Base-by-base conservation (phyloP, 331 rosid species). In the Spiraea crenata region DNA sequence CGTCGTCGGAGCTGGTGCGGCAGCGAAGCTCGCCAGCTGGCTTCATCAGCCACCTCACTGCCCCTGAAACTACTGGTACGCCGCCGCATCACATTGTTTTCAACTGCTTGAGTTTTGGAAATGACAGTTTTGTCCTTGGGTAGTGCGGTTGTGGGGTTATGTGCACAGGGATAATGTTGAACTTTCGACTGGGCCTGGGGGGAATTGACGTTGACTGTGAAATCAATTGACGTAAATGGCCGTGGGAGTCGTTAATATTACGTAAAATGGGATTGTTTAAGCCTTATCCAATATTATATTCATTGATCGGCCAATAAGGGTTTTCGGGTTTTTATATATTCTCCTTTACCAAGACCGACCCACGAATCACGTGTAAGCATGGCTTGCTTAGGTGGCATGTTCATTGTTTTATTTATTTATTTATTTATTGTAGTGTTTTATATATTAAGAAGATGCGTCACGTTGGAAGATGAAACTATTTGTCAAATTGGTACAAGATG, bases 11-110 rank as follows among this genome's bases (percentile, higher is more conserved):
- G 67, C 63, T 93, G 85, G 77, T 91, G 41, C 95, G 99, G 38
- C 97, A 93, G 90, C 83, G 84, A 73, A 93, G 99, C 84, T 89
- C 99, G 4, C 99, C 99, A 16, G 93, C 99, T 19, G 99, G 91
- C 12, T 89, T 93, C 69, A 82, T 89, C 63, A 62, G 84, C 80
- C 89, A 93, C 37, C 87, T 88, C 68, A 51, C 82, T 17, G 38
- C 70, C 51, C 3, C 84, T 12, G 78, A 65, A 15, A 60, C 48
- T 15, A 83, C 60, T 58, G 87, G 90, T 83, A 79, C 58, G 62
- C 39, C 44, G 41, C 9, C 31, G 5, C 39, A 0, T 35, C 9
- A 52, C 34, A 3, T 60, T 55, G 9, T 12, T 55, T 55, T 65
- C 2, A 16, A 2, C 25, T 52, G 3, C 46, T 55, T 69, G 41